Evolutionary conservation across 495 filamentous ascomycete genomes (phyloP).

Genomic region (Bathelium albidoporum): DNA sequence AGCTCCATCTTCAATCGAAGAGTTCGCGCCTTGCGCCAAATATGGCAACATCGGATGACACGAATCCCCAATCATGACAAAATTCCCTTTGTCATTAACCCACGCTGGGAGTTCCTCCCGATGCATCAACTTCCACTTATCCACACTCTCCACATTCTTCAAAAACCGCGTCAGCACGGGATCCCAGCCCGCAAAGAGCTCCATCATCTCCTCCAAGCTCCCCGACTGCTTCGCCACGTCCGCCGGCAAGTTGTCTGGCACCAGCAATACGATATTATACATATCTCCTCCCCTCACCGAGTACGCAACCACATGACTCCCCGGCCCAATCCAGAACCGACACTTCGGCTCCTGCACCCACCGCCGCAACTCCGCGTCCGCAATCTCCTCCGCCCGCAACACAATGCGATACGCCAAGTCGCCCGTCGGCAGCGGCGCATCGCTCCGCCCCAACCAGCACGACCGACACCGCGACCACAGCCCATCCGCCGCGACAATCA

Average conservation of each 20-base stretch:
- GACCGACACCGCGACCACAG: conserved; percentile 29
- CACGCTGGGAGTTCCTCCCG: conserved; percentile 45
- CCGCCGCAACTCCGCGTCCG: conserved; percentile 38
- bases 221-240: conserved; percentile 46
- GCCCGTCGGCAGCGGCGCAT: conserved; percentile 42
- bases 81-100: conserved; percentile 43
- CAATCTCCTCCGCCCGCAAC: conserved; percentile 43
- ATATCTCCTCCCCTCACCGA: conserved; percentile 48
- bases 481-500: conserved; percentile 33
- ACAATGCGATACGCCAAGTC: conserved; percentile 60
- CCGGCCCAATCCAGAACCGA: conserved; percentile 62
- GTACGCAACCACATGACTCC: conserved; percentile 55
- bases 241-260: conserved; percentile 56
- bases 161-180: conserved; percentile 38
- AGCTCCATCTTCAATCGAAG: conserved; percentile 23
- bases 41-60: conserved; percentile 28
- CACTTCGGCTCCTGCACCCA: conserved; percentile 46
- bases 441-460: conserved; percentile 20
- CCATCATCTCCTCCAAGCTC: conserved; percentile 55
- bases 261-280: conserved; percentile 59
- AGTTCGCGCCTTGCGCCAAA: conserved; percentile 25
- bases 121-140: conserved; percentile 62
- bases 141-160: conserved; percentile 42
- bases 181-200: conserved; percentile 49
- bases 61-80: conserved; percentile 43